Conservation (phyloP, 2,329 filamentous ascomycete genomes). For the Mycosphaerella sp. region DNA sequence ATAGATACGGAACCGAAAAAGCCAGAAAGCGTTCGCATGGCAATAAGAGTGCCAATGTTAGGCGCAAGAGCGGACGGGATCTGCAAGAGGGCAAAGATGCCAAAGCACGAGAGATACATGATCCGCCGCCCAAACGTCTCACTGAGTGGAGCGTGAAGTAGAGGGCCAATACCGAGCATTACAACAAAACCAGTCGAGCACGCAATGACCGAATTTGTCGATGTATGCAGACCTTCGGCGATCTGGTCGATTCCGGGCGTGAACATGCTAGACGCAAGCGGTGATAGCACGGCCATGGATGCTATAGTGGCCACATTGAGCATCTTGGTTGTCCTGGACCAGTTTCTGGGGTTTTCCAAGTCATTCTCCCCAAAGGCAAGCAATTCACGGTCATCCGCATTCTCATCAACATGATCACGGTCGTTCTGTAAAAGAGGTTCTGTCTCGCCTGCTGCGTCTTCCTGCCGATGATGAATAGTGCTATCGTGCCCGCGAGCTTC, state of each 20-base stretch:
- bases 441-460: constrained; percentile 30
- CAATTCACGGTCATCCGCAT: constrained; percentile 29
- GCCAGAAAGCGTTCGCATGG: constrained; percentile 42
- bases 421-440: constrained; percentile 35
- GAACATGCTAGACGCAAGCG: constrained; percentile 48
- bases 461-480: neutral
- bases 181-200: constrained; percentile 49
- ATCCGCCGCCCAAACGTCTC: constrained; percentile 45
- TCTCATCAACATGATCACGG: constrained; percentile 34
- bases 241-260: constrained; percentile 48
- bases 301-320: constrained; percentile 48
- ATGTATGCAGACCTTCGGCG: constrained; percentile 42
- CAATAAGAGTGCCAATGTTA: constrained; percentile 43
- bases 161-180: constrained; percentile 44
- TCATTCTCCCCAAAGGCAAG: constrained; percentile 36
- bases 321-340: constrained; percentile 42
- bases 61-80: constrained; percentile 45
- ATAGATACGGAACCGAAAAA: constrained; percentile 49
- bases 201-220: constrained; percentile 40
- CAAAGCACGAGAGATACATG: constrained; percentile 43
- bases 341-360: constrained; percentile 43
- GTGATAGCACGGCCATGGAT: constrained; percentile 45
- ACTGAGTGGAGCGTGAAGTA: constrained; percentile 41
- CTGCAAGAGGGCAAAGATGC: constrained; percentile 42
- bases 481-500: constrained; percentile 5